These are phyloP conservation scores for Coemansia erecta DNA, from an alignment of 192 early-diverging fungal species.

Conservation along the genomic window DNA sequence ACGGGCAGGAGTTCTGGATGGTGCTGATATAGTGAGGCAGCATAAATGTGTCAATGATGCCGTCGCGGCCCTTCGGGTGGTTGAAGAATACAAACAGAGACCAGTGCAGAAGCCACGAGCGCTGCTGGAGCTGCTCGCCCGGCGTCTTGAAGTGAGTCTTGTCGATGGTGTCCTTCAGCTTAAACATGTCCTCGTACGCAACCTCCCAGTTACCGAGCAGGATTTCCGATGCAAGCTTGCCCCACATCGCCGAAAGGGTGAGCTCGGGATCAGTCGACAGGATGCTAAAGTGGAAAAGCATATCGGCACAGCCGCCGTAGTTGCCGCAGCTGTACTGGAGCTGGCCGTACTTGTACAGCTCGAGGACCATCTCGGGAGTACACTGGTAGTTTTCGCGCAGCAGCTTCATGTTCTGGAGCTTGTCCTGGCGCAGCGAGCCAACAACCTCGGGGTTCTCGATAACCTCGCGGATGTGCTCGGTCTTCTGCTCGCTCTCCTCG, in stretches of 20 bases:
- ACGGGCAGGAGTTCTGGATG: slow-evolving; percentile 95
- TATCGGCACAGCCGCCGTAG: slow-evolving; percentile 87
- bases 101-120: slow-evolving; percentile 95
- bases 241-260: slow-evolving; percentile 89
- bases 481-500: slow-evolving; percentile 71
- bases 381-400: slow-evolving; percentile 88
- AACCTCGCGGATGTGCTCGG: slow-evolving; percentile 79
- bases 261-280: slow-evolving; percentile 86
- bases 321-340: slow-evolving; percentile 93
- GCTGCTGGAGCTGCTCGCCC: slow-evolving; percentile 88
- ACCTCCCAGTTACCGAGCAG: slow-evolving; percentile 91
- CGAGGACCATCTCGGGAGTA: slow-evolving; percentile 82
- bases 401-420: slow-evolving; percentile 86
- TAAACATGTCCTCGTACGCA: slow-evolving; percentile 85
- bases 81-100: slow-evolving; percentile 98
- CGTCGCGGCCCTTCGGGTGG: slow-evolving; percentile 94
- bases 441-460: slow-evolving; percentile 91
- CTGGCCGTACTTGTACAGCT: slow-evolving; percentile 85
- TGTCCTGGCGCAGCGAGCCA: slow-evolving; percentile 87
- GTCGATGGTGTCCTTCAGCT: slow-evolving; percentile 86
- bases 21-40: slow-evolving; percentile 92
- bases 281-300: slow-evolving; percentile 93
- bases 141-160: slow-evolving; percentile 72
- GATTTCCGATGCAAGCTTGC: slow-evolving; percentile 95
- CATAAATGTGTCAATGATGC: slow-evolving; percentile 90